These are phyloP conservation scores for Coemansia sp. DNA, from an alignment of 192 early-diverging fungal species.

Conservation along the genomic window DNA sequence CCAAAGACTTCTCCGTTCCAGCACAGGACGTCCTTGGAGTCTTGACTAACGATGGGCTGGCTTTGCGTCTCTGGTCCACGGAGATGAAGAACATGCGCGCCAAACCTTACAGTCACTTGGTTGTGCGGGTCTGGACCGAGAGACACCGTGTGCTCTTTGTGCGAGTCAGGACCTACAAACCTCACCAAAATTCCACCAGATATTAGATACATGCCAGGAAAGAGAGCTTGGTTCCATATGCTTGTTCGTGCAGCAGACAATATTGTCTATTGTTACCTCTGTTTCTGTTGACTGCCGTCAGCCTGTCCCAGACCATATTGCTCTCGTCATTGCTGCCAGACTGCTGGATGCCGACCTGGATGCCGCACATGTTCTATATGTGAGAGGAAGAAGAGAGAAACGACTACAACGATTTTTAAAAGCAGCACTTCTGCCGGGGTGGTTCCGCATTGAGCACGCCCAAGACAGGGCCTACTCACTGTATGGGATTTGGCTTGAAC, in stretches of 20 bases:
- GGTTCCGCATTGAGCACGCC: no score
- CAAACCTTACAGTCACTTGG: conserved; percentile 8
- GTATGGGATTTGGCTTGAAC: no score
- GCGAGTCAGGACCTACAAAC: conserved; percentile 34
- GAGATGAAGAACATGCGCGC: conserved; percentile 66
- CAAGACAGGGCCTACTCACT: no score
- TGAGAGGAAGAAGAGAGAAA: not conserved
- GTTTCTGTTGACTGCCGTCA: conserved; percentile 31
- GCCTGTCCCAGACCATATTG: conserved; percentile 9
- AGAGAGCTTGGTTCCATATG: no score
- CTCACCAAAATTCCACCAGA: no score
- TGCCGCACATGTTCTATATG: conserved; percentile 33
- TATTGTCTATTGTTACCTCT: conserved; percentile 23
- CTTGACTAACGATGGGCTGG: conserved; percentile 60
- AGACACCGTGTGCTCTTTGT: conserved; percentile 4
- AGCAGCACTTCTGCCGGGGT: not conserved
- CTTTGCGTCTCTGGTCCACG: conserved; percentile 58
- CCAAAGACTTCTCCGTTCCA: conserved; percentile 95
- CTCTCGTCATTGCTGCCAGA: not conserved
- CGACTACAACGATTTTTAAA: no score
- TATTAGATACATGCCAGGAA: no score
- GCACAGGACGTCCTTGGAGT: conserved; percentile 58
- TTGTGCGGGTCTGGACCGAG: not conserved
- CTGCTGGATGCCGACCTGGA: conserved; percentile 26
- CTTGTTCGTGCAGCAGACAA: no score